Base-by-base conservation (phyloP, 2,329 filamentous ascomycete genomes). In the Rhynchosporium secalis region DNA sequence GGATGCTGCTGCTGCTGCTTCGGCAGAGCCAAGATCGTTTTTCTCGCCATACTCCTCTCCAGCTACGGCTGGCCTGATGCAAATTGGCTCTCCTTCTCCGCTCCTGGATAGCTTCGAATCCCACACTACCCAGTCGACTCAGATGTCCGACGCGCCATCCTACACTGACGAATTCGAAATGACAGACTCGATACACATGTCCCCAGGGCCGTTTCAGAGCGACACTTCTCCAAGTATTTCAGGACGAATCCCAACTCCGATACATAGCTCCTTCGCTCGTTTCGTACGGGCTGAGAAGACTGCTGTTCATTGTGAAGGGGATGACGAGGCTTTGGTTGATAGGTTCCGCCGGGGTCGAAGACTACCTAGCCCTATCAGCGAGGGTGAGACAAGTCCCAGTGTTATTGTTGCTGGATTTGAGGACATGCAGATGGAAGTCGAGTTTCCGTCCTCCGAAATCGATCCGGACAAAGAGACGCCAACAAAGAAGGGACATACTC, bases 351-450 rank as follows among this genome's bases (percentile, higher is more conserved):
- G 71, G 43, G 68, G 68, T 55, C 63, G 71, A 62, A 65, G 71
- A 51, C 60, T 75, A 38, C 74, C 74, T 1, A 74, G 70, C 51
- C 73, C 74, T 43, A 74, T 75, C 43, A 73, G 71, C 49, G 74
- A 75, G 63, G 72, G 70, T 13, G 71, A 73, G 59, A 67, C 67
- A 45, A 73, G 72, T 43, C 73, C 72, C 8, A 72, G 69, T 64
- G 49, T 71, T 4, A 71, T 73, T 45, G 61, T 71, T 13, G 65
- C 69, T 9, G 69, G 70, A 15, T 58, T 74, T 13, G 62, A 61
- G 33, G 72, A 70, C 29, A 74, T 74, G 69, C 71, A 72, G 56
- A 73, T 74, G 71, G 73, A 74, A 49, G 66, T 72, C 8, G 72
- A 73, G 38, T 45, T 49, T 15, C 55, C 56, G 12, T 49, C 58